These are phyloP conservation scores for Saccharata proteae DNA, from an alignment of 2,329 filamentous ascomycete species.

Conservation along the genomic window DNA sequence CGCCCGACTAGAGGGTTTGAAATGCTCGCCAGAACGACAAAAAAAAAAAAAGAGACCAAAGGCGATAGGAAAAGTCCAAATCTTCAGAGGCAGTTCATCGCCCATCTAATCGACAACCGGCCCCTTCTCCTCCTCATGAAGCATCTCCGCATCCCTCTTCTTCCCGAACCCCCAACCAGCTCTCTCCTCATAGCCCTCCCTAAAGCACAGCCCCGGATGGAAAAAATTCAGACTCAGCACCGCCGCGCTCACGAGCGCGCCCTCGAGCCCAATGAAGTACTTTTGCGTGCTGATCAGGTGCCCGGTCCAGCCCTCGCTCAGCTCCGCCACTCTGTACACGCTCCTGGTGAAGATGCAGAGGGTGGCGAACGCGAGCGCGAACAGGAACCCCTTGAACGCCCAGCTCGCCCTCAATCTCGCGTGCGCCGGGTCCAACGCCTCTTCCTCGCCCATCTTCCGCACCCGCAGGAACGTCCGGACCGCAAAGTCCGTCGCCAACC, in stretches of 20 bases:
- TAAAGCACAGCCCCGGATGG: conserved; percentile 26
- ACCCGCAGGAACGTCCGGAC: conserved; percentile 16
- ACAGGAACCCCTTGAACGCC: conserved; percentile 43
- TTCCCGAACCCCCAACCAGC: conserved; percentile 13
- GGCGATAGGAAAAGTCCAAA: no score
- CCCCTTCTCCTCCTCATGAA: no score
- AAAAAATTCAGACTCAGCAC: conserved; percentile 23
- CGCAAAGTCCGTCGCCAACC: conserved; percentile 29
- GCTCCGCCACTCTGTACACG: conserved; percentile 54
- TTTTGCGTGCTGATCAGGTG: conserved; percentile 38
- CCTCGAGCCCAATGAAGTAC: conserved; percentile 28
- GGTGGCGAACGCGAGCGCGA: conserved; percentile 45
- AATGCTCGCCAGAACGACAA: no score
- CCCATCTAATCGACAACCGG: no score
- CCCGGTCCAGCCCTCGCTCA: conserved; percentile 51
- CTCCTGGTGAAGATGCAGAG: conserved; percentile 52
- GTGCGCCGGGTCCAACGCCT: conserved; percentile 17
- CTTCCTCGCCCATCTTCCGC: conserved; percentile 12
- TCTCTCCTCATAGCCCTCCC: conserved; percentile 15
- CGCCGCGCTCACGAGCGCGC: conserved; percentile 20
- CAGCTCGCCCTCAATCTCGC: conserved; percentile 19
- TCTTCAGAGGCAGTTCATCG: no score
- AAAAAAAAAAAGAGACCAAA: no score
- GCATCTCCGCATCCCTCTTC: conserved; percentile 9
- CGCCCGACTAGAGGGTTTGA: no score